Base-by-base conservation (phyloP, 1,284 basidiomycete species). In the Cerrena zonata region DNA sequence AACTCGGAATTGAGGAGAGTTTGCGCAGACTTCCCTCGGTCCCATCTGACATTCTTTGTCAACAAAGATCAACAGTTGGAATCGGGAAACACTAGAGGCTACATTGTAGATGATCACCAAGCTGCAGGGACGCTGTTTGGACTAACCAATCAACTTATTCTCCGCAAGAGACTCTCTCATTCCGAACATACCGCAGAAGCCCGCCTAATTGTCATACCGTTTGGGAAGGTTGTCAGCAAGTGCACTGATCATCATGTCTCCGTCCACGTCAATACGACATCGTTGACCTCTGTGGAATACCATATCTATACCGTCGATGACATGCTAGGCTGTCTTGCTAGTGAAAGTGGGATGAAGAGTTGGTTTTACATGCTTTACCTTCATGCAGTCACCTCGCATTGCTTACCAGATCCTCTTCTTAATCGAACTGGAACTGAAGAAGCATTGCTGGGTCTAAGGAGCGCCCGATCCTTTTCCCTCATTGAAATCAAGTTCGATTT, bases 351-450 rank as follows among this genome's bases (percentile, higher is more conserved):
- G 13, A 53, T 73, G 39, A 60, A 60, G 1, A 69, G 64, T 53
- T 65, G 64, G 43, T 54, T 75, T 2, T 76, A 68, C 53, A 67
- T 65, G 42, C 62, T 69, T 0, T 73, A 74, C 45, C 63, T 80
- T 12, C 78, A 80, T 36, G 74, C 74, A 2, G 44, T 74, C 4
- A 77, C 73, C 0, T 69, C 68, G 26, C 61, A 69, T 30, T 67
- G 65, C 25, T 63, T 74, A 3, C 63, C 67, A 3, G 79, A 80
- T 57, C 73, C 72, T 0, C 61, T 81, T 5, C n/a, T n/a, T n/a
- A n/a, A n/a, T n/a, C 68, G 64, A 27, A 72, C 70, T 0, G 78
- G 78, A 3, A 72, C 69, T 1, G 70, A 77, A 45, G 70, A 77
- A 47, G 77, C 76, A 1, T 53, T 78, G 13, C 55, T 61, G 30